Conservation (phyloP, 495 filamentous ascomycete genomes). For the Bryoglossum gracile region DNA sequence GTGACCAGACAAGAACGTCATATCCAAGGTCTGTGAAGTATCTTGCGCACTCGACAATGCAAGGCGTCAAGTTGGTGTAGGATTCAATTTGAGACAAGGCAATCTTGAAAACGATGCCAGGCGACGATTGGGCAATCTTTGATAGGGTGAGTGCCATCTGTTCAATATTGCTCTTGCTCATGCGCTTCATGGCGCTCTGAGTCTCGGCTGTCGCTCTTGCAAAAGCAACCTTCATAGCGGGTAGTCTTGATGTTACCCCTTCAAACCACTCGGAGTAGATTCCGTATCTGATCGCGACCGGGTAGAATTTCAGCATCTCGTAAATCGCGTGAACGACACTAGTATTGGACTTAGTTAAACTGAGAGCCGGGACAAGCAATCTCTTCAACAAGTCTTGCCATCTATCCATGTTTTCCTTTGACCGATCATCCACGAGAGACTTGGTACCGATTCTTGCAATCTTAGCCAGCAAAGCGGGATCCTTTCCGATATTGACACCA, state of each 20-base stretch:
- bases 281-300: conserved; percentile 68
- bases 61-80: conserved; percentile 87
- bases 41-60: conserved; percentile 84
- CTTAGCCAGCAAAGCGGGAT: conserved; percentile 68
- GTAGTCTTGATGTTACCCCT: conserved; percentile 64
- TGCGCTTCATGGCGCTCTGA: conserved; percentile 70
- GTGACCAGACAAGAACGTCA: conserved; percentile 83
- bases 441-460: conserved; percentile 73
- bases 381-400: conserved; percentile 80
- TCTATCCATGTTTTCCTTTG: conserved; percentile 55
- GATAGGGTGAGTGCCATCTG: conserved; percentile 78
- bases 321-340: conserved; percentile 80
- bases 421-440: conserved; percentile 62
- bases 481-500: conserved; percentile 81
- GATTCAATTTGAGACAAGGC: conserved; percentile 81
- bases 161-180: conserved; percentile 77
- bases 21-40: conserved; percentile 91
- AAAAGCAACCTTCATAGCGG: conserved; percentile 74
- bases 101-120: conserved; percentile 84
- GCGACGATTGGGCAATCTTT: conserved; percentile 78
- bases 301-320: conserved; percentile 68
- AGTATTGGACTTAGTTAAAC: conserved; percentile 73
- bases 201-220: conserved; percentile 69
- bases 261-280: conserved; percentile 92
- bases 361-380: conserved; percentile 75